phyloP scores from a whole-genome alignment of 2,329 filamentous ascomycete genomes.

The Cylindrodendrum hubeiense region DNA sequence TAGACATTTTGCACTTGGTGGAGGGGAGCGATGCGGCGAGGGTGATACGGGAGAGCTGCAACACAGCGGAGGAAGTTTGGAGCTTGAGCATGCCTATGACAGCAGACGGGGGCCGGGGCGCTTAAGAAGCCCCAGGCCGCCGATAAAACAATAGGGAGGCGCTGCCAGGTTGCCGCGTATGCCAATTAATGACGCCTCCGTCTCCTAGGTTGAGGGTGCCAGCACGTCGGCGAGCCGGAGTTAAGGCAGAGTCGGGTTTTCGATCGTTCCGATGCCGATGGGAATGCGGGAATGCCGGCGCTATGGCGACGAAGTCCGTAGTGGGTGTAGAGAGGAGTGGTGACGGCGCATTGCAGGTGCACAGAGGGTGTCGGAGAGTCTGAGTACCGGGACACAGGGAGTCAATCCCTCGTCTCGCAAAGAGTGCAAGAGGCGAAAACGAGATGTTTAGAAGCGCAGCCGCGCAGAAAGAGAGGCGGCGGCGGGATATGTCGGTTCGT shows the following conservation, averaged over 20 bases:
- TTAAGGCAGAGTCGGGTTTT: constrained; percentile 42
- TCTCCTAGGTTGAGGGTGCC: constrained; percentile 11
- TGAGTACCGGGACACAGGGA: neutral
- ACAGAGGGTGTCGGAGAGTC: neutral
- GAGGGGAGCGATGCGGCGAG: constrained; percentile 45
- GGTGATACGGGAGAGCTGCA: constrained; percentile 57
- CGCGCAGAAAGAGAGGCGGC: constrained; percentile 12
- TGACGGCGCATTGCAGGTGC: constrained; percentile 32
- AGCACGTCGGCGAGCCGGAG: constrained; percentile 33
- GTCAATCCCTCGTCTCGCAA: neutral
- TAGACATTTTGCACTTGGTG: constrained; percentile 49
- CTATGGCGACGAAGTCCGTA: constrained; percentile 34
- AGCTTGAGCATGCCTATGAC: constrained; percentile 59
- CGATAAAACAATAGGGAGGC: constrained; percentile 9
- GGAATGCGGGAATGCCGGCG: constrained; percentile 23
- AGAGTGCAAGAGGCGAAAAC: neutral
- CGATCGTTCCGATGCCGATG: constrained; percentile 34
- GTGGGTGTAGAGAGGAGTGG: constrained; percentile 20
- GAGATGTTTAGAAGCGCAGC: neutral
- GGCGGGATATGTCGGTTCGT: constrained; percentile 41
- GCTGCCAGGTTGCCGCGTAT: constrained; percentile 23
- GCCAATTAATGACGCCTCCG: constrained; percentile 42
- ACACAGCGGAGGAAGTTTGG: constrained; percentile 53
- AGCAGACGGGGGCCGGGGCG: constrained; percentile 31
- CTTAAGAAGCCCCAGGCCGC: constrained; percentile 41